Evolutionary conservation across 164 flowering plant genomes (phyloP), one percentile per base, ranked within the genome.

Genomic region (Umbilicus rupestris): DNA sequence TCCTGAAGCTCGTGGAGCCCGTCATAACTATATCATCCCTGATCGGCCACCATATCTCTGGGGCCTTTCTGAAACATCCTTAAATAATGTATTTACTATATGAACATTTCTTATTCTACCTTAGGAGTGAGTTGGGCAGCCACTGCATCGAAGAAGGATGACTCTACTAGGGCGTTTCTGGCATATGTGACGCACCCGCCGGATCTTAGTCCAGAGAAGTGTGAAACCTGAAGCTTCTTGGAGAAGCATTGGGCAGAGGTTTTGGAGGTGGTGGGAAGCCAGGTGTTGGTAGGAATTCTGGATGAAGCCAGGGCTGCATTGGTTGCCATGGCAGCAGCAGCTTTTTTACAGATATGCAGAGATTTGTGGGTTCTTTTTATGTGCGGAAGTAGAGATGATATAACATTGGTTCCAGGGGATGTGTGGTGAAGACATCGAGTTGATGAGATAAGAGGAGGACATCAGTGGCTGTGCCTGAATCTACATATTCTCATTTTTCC

Each of bases 241-340:
- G 87, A 68, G 75, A 77, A 78, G 82, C 86, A 84, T 66, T 82
- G 92, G 70, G 93, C 76, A 35, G 80, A 66, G 65, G 64, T 63
- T 78, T 78, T 90, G 69, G 90, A 39, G 35, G 29, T 41, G 9
- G 46, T 81, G n/a, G 84, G 78, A 41, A 85, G 75, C 77, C 86
- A 80, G 1, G 87, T 71, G 74, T 62, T 80, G 33, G 87, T 68
- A 31, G 93, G 89, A 71, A 94, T 79, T 73, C 96, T 84, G 66
- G 98, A 85, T 72, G 91, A 81, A 73, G 87, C 94, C 50, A 93
- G 85, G 81, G 97, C 95, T 77, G 97, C 89, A 71, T 87, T 88
- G 50, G 87, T 74, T 46, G 97, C 97, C 98, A 94, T 94, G 78
- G 81, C 85, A 85, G 85, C 85, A 85, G 85, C 84, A 82, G 74